A percentile compares a stretch with the other conserved stretches of the same genome.
phyloP scores from a whole-genome alignment of 176 grass and related monocot species.

The Triticum dicoccoides region DNA sequence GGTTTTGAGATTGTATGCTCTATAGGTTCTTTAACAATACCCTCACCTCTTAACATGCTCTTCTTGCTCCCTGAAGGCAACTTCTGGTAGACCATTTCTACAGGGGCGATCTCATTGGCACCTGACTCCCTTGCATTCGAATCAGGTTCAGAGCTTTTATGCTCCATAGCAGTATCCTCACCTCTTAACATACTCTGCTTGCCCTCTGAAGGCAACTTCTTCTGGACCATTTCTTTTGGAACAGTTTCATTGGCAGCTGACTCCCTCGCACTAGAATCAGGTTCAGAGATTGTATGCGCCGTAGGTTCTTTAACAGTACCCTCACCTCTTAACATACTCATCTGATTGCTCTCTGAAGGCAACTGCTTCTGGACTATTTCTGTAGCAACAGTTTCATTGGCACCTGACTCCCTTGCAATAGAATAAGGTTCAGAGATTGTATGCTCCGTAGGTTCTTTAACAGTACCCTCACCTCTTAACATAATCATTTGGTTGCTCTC shows the following conservation, averaged over 20 bases:
- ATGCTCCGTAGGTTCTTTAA: not conserved
- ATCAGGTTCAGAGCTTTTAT: constrained; percentile 12
- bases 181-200: constrained; percentile 9
- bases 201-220: constrained; percentile 10
- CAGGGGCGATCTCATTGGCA: not conserved
- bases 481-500: constrained; percentile 9
- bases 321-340: not conserved
- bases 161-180: not conserved
- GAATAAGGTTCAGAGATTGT: not conserved
- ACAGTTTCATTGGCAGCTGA: not conserved
- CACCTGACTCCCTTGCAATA: constrained; percentile 8
- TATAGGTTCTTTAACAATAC: not conserved
- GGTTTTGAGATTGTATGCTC: constrained; percentile 2
- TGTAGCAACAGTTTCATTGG: not conserved
- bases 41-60: not conserved
- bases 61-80: constrained; percentile 22
- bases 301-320: not conserved
- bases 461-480: not conserved
- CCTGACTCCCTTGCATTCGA: not conserved
- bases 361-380: constrained; percentile 9
- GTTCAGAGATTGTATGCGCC: not conserved
- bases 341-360: constrained; percentile 19
- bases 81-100: constrained; percentile 17
- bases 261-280: not conserved
- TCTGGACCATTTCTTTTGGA: constrained; percentile 6